Evolutionary conservation across 805 yeast species (phyloP), one percentile per base, ranked within the genome.

Genomic region (Ogataea pini): DNA sequence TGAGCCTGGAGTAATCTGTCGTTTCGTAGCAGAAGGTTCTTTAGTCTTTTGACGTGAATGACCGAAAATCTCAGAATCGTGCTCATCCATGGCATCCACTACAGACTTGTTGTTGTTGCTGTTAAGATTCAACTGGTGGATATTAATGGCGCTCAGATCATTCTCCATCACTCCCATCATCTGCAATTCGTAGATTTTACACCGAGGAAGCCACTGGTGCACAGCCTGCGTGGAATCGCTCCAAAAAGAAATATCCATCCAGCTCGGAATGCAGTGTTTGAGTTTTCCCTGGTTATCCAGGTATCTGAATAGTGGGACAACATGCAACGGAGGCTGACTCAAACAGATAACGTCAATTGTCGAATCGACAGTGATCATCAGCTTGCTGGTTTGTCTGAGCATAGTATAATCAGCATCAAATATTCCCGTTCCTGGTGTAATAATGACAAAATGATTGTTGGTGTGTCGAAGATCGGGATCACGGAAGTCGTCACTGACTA

Each of bases 81-180:
- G 87, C 2, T 69, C 70, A 25, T 78, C 79, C 86, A 89, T 87
- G 5, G 83, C 76, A 31, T 81, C 85, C 1, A 75, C 55, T 31
- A 84, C 71, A 0, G 83, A 72, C 42, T 63, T 63, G 4, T 69
- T 62, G 13, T 47, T 53, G 32, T 45, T 45, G 53, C 61, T 48
- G 38, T 60, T 42, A 51, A 65, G 58, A 10, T 72, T 75, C 43
- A 90, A 68, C 43, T 84, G 76, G 14, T 82, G 83, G 9, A 91
- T 78, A 7, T 82, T 79, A 7, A 86, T 79, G 10, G 85, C 80
- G 54, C 83, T 81, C 48, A 83, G 72, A 60, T 94, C 97, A 58
- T 88, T 89, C 59, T 92, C 98, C 85, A 92, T 89, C 7, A 94
- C 79, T 0, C 98, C 98, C 95, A 92, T 92, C 97, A 94, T 94